A percentile compares a stretch with the other conserved stretches of the same genome.
Evolutionary conservation across 2,329 filamentous ascomycete genomes (phyloP).

Genomic region (Aspergillus tamarii): DNA sequence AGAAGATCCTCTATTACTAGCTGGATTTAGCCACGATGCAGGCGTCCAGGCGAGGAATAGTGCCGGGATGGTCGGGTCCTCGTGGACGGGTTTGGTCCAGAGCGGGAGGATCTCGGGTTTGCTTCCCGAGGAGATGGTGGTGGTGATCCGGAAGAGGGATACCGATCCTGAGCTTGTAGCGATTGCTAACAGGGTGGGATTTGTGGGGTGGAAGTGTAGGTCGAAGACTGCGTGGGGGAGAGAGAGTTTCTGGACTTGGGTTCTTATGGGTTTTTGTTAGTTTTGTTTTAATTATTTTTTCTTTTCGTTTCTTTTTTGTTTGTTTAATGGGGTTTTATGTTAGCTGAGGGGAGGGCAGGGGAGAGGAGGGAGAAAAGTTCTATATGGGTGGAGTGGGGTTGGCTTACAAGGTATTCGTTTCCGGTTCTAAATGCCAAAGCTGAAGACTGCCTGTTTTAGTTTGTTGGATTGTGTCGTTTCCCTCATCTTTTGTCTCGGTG

Average conservation of each 20-base stretch:
- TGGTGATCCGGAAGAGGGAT: conserved; percentile 38
- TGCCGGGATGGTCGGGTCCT: conserved; percentile 62
- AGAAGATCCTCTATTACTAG: too few species aligned
- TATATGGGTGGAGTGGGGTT: not conserved
- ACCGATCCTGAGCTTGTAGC: conserved; percentile 71
- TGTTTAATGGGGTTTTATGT: not conserved
- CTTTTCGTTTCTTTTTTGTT: not conserved
- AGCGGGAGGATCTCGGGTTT: conserved; percentile 37
- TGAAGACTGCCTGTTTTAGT: conserved; percentile 74
- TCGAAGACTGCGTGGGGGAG: conserved; percentile 80
- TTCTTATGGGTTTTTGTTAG: conserved; percentile 48
- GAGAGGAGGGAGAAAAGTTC: too few species aligned
- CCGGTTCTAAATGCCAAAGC: conserved; percentile 59
- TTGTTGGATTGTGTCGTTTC: conserved; percentile 49
- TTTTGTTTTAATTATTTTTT: conserved; percentile 26
- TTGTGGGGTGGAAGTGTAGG: conserved; percentile 72
- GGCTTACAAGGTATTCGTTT: conserved; percentile 31
- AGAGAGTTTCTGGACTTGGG: conserved; percentile 60
- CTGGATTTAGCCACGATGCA: conserved; percentile 26
- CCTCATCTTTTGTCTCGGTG: conserved; percentile 34
- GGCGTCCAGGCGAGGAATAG: conserved; percentile 77
- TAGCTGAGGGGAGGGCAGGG: too few species aligned
- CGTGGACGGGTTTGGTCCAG: conserved; percentile 54
- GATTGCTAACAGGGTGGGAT: conserved; percentile 65
- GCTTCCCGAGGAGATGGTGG: conserved; percentile 3